Conservation (phyloP, 169 alveolate genomes). For the Besnoitia besnoiti region DNA sequence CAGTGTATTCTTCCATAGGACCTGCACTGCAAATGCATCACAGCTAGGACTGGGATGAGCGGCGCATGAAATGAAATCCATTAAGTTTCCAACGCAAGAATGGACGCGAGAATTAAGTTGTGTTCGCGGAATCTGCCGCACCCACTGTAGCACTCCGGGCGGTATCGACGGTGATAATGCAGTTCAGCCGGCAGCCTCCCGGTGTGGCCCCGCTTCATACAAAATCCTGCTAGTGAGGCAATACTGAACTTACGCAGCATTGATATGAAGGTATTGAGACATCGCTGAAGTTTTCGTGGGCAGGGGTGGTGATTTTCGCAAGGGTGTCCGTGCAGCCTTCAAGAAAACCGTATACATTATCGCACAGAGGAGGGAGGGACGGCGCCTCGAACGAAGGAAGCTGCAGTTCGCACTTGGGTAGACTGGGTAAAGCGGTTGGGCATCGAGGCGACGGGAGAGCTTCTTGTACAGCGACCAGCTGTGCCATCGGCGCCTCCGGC, state of each 20-base stretch:
- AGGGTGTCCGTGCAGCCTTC: constrained; percentile 32
- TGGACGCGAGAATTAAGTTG: too few relatives aligned
- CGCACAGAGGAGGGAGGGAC: background rate
- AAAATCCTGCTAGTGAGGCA: too few relatives aligned
- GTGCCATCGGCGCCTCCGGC: constrained; percentile 23
- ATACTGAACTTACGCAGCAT: constrained; percentile 3
- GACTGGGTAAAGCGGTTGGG: background rate
- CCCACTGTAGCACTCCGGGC: too few relatives aligned
- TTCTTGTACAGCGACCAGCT: constrained; percentile 5
- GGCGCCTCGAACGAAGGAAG: background rate
- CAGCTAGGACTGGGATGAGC: too few relatives aligned
- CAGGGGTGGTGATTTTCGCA: background rate
- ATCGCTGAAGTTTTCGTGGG: constrained; percentile 20
- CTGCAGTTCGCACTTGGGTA: constrained; percentile 19
- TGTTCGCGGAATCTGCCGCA: too few relatives aligned
- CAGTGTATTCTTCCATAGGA: too few relatives aligned
- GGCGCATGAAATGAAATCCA: too few relatives aligned
- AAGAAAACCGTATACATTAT: background rate
- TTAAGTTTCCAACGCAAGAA: too few relatives aligned
- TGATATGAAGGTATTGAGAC: background rate
- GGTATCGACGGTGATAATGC: too few relatives aligned
- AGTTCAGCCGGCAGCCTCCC: too few relatives aligned
- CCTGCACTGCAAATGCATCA: too few relatives aligned
- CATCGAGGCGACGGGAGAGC: background rate
- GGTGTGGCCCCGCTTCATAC: too few relatives aligned